Evolutionary conservation across 1,284 basidiomycete genomes (phyloP).

Genomic region (Fomitopsis schrenkii): DNA sequence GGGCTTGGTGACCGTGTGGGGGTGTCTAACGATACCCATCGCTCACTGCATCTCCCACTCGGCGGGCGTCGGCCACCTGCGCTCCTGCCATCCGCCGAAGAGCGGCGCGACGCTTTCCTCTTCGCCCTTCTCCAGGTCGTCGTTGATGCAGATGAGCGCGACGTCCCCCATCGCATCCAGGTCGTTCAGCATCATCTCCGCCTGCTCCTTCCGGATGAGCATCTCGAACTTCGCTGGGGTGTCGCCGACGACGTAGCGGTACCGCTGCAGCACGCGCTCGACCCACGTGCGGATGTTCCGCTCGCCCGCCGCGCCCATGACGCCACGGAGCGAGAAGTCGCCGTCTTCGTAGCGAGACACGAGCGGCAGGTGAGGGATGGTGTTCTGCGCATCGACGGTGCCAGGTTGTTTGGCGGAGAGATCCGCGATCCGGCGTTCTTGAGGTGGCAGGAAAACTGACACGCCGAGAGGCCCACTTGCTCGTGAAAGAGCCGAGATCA

Average conservation of each 20-base stretch:
- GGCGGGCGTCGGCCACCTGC: conserved; percentile 18
- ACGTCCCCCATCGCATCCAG: conserved; percentile 15
- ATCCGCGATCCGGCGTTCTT: conserved; percentile 12
- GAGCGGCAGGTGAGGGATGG: conserved; percentile 35
- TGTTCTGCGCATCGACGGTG: conserved; percentile 17
- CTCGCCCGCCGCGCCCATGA: conserved; percentile 28
- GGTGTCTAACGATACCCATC: not conserved
- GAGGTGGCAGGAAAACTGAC: conserved; percentile 40
- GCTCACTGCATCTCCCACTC: conserved; percentile 19
- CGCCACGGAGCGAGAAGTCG: conserved; percentile 36
- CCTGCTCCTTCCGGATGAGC: conserved; percentile 15
- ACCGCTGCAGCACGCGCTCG: conserved; percentile 39
- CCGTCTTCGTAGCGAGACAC: conserved; percentile 30
- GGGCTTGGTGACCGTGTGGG: not conserved
- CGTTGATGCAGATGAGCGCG: conserved; percentile 26
- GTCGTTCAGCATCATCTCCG: conserved; percentile 6
- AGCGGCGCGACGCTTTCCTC: conserved; percentile 11
- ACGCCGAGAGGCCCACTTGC: conserved; percentile 40
- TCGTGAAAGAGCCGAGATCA: conserved; percentile 40
- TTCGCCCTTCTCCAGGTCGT: conserved; percentile 21
- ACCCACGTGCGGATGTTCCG: conserved; percentile 35
- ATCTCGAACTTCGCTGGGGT: conserved; percentile 23
- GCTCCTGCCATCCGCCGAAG: conserved; percentile 19
- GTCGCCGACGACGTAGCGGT: conserved; percentile 34
- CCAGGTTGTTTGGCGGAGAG: conserved; percentile 9